Evolutionary conservation across 768 basidiomycete species (phyloP).

Genomic region (Coprinopsis strossmayeri): DNA sequence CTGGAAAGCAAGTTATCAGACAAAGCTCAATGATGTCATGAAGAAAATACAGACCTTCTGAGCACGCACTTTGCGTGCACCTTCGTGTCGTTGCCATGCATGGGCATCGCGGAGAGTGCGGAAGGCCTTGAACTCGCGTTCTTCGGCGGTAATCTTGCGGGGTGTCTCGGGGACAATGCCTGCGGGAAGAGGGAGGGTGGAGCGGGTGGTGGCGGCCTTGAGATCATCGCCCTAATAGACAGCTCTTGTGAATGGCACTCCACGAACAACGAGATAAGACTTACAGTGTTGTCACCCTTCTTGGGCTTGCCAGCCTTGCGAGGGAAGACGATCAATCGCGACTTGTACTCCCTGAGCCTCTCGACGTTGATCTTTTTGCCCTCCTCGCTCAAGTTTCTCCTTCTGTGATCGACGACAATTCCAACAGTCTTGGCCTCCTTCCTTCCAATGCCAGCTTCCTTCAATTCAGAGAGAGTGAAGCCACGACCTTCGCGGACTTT

Average conservation of each 20-base stretch:
- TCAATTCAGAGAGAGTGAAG: slow-evolving; percentile 91
- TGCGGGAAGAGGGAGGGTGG: slow-evolving; percentile 59
- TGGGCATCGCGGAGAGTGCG: slow-evolving; percentile 80
- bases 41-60: slow-evolving; percentile 57
- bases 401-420: slow-evolving; percentile 94
- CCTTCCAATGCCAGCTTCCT: slow-evolving; percentile 89
- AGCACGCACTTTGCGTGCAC: slow-evolving; percentile 79
- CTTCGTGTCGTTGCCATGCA: slow-evolving; percentile 78
- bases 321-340: slow-evolving; percentile 92
- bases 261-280: slow-evolving; percentile 22
- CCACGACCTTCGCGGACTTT: slow-evolving; percentile 96
- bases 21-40: no score
- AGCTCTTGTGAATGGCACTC: slow-evolving; percentile 4
- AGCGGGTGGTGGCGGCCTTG: slow-evolving; percentile 67
- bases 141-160: slow-evolving; percentile 87
- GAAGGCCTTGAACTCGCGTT: slow-evolving; percentile 87
- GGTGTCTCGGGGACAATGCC: slow-evolving; percentile 71
- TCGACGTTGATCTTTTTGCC: slow-evolving; percentile 94
- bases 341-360: slow-evolving; percentile 90
- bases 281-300: slow-evolving; percentile 87
- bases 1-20: no score
- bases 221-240: slow-evolving; percentile 70
- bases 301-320: slow-evolving; percentile 93
- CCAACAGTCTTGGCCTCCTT: slow-evolving; percentile 93
- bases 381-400: slow-evolving; percentile 95